Evolutionary conservation across 1,139 yeast species (phyloP), one percentile per base, ranked within the genome.

Genomic region (Lodderomyces metapsilosis): DNA sequence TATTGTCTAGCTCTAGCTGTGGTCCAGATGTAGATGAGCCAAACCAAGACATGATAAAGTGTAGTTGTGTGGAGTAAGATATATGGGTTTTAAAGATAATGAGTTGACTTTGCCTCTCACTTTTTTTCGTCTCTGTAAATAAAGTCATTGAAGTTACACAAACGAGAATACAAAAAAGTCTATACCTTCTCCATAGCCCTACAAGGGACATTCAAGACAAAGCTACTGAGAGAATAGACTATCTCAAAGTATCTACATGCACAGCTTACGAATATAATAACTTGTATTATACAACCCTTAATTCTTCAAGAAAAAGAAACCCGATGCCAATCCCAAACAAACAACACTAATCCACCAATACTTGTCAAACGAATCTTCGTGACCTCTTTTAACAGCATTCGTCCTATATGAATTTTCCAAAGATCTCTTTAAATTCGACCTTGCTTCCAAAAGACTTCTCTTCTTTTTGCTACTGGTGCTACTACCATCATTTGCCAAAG

Each of bases 401-500:
- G 96, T 88, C 62, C 82, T 82, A 54, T 79, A 80, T 62, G 80
- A 80, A 67, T 89, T 89, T 56, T 87, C 95, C 54, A 89, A 72
- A 12, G 88, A 72, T 60, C 95, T 76, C 59, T 78, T 82, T 41
- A 87, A 76, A 48, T 71, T 64, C 38, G 60, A 64, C 53, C 77
- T 68, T 11, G 18, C 16, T 20, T 32, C 24, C 16, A 13, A 13
- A 28, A 28, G 17, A 6, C 27, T 63, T 38, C 60, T 64, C 52
- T 76, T 67, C 16, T 9, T 21, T 10, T 36, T 27, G 10, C 21
- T 22, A 13, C 10, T 22, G 30, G 18, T 21, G 20, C 18, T 12
- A 11, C 38, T 27, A n/a, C 30, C 17, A 2, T 25, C 34, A 16
- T 34, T 33, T 5, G 35, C 24, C 48, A 77, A 59, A 15, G 72